phyloP scores from a whole-genome alignment of 2,329 filamentous ascomycete genomes.

The Lachnellula hyalina region DNA sequence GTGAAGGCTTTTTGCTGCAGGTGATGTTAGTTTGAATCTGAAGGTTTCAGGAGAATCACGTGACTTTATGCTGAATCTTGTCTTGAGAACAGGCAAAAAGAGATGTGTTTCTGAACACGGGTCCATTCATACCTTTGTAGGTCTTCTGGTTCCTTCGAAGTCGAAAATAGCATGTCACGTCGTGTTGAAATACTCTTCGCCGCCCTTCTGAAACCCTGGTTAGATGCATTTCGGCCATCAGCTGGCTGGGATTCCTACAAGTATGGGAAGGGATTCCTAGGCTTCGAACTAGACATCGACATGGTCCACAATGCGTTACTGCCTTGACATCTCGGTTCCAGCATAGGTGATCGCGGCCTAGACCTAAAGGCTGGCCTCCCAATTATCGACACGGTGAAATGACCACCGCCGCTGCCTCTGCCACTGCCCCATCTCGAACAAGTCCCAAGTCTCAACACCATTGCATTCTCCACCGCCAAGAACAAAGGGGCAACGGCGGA shows the following conservation, averaged over 20 bases:
- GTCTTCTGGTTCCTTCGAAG: not conserved
- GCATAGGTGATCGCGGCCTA: not conserved
- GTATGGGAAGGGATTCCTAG: not conserved
- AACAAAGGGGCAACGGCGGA: not conserved
- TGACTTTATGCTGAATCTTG: not conserved
- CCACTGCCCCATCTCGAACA: not conserved
- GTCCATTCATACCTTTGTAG: not conserved
- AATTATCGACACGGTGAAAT: not conserved
- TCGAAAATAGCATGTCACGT: conserved; percentile 2
- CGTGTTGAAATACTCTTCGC: not conserved
- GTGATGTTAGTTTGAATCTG: not conserved
- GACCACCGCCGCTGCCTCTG: not conserved
- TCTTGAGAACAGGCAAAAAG: not conserved
- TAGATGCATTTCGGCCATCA: not conserved
- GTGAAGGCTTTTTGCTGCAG: not conserved
- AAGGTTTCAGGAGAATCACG: not conserved
- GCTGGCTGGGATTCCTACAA: not conserved
- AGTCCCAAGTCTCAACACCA: not conserved
- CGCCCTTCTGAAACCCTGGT: not conserved
- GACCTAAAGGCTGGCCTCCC: not conserved
- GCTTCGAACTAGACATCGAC: not conserved
- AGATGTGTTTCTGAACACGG: not conserved
- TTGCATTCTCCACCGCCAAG: not conserved
- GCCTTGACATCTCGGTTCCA: not conserved
- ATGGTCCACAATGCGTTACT: not conserved